phyloP scores from a whole-genome alignment of 2,329 filamentous ascomycete genomes.

The Scedosporium dehoogii region DNA sequence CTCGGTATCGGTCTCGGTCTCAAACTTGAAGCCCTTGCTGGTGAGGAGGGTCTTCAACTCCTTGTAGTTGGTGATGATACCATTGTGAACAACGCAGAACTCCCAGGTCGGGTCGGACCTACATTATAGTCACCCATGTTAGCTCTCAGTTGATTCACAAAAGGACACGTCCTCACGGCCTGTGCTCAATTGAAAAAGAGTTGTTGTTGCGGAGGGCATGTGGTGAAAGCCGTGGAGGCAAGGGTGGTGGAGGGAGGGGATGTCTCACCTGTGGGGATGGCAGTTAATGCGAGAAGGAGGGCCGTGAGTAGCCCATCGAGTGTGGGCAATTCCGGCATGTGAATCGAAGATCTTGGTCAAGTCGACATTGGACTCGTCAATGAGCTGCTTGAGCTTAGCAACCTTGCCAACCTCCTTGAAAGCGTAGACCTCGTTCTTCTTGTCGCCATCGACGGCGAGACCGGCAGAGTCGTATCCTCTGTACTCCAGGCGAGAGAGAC shows the following conservation, averaged over 20 bases:
- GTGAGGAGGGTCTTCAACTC: constrained; percentile 89
- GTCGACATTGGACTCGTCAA: constrained; percentile 74
- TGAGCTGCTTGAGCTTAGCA: constrained; percentile 87
- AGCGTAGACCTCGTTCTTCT: constrained; percentile 94
- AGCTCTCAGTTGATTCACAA: not conserved
- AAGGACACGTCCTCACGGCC: not conserved
- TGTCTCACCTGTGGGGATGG: constrained; percentile 85
- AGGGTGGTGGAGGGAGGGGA: not conserved
- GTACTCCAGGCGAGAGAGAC: constrained; percentile 92
- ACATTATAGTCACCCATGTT: constrained; percentile 2
- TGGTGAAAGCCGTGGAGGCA: not conserved
- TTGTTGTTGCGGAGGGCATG: not conserved
- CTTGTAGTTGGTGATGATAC: constrained; percentile 99
- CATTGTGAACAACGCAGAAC: constrained; percentile 97
- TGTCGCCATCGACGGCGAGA: constrained; percentile 92
- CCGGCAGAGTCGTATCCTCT: constrained; percentile 97
- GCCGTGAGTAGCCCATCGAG: constrained; percentile 96
- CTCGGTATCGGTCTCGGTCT: constrained; percentile 98
- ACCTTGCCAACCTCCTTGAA: constrained; percentile 99
- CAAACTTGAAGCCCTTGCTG: constrained; percentile 94
- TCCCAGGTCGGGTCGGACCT: constrained; percentile 94
- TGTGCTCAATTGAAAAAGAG: not conserved
- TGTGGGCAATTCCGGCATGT: constrained; percentile 97
- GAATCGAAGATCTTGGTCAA: constrained; percentile 91
- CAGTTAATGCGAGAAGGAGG: constrained; percentile 90